Evolutionary conservation across 108 stramenopile genomes (phyloP), one percentile per base, ranked within the genome.

Genomic region (Conticribra guillardii): DNA sequence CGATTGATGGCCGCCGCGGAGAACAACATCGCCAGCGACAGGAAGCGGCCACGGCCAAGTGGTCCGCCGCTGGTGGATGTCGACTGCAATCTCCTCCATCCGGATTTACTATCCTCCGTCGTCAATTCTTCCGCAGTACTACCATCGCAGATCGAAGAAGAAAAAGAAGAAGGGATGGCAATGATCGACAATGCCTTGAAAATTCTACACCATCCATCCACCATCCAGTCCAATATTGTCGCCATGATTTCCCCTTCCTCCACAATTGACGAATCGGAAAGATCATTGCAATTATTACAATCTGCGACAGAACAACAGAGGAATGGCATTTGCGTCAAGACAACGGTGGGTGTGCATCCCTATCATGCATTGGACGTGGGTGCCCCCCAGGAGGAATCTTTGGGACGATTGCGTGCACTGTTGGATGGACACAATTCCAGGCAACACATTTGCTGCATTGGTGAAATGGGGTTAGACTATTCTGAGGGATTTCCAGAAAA

Each of bases 331-430:
- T 11, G 5, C 3, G 58, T 86, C 1, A 73, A 74, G 33, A 86
- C 82, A 3, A 87, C 87, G 1, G 87, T 87, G 1, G 92, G 92
- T 8, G 86, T 93, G 8, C 92, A 93, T 80, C 92, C 92, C 0
- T 93, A 93, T 58, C 85, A 87, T 74, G 74, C 85, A 19, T 64
- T 66, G 18, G 86, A 84, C 32, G 76, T 71, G 9, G 73, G 59
- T 32, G 4, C 45, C 4, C 62, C 61, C 1, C 32, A 41, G 60
- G 28, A 18, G 24, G 60, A 58, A 54, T 29, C 46, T 37, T 17
- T 77, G 30, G 17, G 29, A 0, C 46, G 31, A 58, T 27, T 80
- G 19, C 60, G 73, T 14, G 57, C 60, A 18, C 44, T 80, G 8
- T 56, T 80, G 32, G 57, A 60, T 17, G 18, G 50, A 32, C 15